Percentiles rank a stretch among this genome's conserved stretches.
phyloP scores from a whole-genome alignment of 108 stramenopile species.

The Seminavis robusta region DNA sequence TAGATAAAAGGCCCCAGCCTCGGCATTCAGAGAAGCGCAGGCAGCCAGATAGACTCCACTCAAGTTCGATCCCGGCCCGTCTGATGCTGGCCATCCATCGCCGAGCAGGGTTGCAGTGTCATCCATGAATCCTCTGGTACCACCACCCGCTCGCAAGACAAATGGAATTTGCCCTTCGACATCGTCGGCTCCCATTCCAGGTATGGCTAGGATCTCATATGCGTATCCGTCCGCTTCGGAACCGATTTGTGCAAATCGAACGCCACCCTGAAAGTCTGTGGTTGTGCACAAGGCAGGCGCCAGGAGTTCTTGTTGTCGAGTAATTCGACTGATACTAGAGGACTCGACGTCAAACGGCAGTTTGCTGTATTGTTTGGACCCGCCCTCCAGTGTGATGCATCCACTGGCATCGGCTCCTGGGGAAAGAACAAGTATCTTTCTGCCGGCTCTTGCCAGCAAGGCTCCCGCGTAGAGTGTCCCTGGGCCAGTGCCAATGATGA shows the following conservation, averaged over 20 bases:
- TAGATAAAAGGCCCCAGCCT: slow-evolving; percentile 58
- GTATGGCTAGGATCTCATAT: slow-evolving; percentile 75
- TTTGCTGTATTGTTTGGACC: slow-evolving; percentile 18
- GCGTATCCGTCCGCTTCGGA: slow-evolving; percentile 65
- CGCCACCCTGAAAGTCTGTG: slow-evolving; percentile 76
- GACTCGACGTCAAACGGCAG: slow-evolving; percentile 75
- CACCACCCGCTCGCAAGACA: slow-evolving; percentile 53
- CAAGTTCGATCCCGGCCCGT: slow-evolving; percentile 46
- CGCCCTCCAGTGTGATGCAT: slow-evolving; percentile 38
- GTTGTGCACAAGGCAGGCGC: slow-evolving; percentile 70
- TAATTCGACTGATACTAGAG: slow-evolving; percentile 46
- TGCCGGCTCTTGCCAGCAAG: slow-evolving; percentile 75
- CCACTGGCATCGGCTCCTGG: slow-evolving; percentile 70
- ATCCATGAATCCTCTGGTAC: slow-evolving; percentile 40
- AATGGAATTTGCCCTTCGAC: slow-evolving; percentile 38
- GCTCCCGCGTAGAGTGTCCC: slow-evolving; percentile 68
- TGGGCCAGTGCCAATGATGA: slow-evolving; percentile 78
- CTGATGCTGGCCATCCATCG: slow-evolving; percentile 71
- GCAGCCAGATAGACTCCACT: slow-evolving; percentile 54
- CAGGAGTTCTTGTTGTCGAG: slow-evolving; percentile 57
- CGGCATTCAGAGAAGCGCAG: slow-evolving; percentile 58
- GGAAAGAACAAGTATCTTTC: slow-evolving; percentile 63
- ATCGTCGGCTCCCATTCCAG: slow-evolving; percentile 63
- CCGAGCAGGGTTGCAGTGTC: slow-evolving; percentile 62
- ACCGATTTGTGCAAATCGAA: slow-evolving; percentile 81